These are phyloP conservation scores for Cercospora sp. DNA, from an alignment of 2,329 filamentous ascomycete genomes.

Conservation along the genomic window DNA sequence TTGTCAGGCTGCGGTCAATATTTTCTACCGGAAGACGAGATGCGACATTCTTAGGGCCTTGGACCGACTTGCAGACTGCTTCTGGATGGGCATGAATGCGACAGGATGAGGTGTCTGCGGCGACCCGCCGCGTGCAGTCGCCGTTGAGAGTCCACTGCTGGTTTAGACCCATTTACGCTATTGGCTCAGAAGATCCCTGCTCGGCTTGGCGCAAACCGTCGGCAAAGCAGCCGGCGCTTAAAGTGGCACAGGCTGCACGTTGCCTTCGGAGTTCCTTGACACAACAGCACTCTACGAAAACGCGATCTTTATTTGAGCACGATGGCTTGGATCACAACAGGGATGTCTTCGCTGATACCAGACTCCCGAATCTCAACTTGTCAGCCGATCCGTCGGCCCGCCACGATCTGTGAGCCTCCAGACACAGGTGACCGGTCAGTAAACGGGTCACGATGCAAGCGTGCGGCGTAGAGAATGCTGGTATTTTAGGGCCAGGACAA, in stretches of 20 bases:
- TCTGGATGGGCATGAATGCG: not conserved
- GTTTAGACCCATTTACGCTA: not conserved
- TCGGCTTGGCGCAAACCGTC: not conserved
- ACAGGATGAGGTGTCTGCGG: not conserved
- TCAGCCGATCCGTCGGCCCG: too few species aligned
- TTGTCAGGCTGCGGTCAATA: not conserved
- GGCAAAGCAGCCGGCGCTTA: not conserved
- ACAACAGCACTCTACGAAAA: not conserved
- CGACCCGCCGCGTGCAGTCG: not conserved
- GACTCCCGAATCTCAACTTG: too few species aligned
- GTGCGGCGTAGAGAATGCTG: conserved; percentile 2
- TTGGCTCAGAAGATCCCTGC: not conserved
- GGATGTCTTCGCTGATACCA: too few species aligned
- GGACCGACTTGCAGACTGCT: not conserved
- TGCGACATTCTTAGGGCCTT: not conserved
- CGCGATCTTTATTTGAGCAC: too few species aligned
- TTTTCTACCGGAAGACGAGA: not conserved
- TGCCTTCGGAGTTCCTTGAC: not conserved
- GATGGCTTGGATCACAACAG: too few species aligned
- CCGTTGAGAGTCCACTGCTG: not conserved
- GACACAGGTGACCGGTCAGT: not conserved
- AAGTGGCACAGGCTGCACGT: not conserved
- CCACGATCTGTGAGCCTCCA: too few species aligned
- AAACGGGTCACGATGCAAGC: not conserved
- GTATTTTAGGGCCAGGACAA: not conserved